A percentile compares a stretch with the other conserved stretches of the same genome.
phyloP scores from a whole-genome alignment of 108 stramenopile species.

The Asterionellopsis glacialis region DNA sequence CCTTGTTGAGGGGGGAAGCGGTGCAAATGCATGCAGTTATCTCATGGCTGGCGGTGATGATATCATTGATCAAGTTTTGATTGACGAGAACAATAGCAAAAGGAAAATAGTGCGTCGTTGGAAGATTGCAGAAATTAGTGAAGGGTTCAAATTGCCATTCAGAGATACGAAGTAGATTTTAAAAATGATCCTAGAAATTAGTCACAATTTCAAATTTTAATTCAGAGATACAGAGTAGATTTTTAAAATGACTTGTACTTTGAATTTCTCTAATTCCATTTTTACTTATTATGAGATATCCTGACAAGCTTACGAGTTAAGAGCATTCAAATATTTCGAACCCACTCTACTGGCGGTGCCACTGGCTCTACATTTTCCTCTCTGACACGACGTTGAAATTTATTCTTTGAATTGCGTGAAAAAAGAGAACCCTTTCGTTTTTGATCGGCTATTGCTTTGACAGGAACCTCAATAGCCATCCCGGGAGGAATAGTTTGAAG shows the following conservation, averaged over 20 bases:
- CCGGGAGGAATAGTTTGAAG: constrained; percentile 79
- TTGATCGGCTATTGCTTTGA: constrained; percentile 44
- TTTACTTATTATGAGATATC: no score
- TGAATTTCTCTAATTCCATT: no score
- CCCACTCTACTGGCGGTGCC: not conserved
- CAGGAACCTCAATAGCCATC: constrained; percentile 57
- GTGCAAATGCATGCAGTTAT: constrained; percentile 6
- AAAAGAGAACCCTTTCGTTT: constrained; percentile 36
- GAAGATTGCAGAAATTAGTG: not conserved
- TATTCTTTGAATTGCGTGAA: not conserved
- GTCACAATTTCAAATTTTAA: not conserved
- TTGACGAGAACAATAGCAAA: not conserved
- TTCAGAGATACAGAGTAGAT: not conserved
- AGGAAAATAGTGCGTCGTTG: not conserved
- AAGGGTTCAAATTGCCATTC: not conserved
- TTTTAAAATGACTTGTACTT: no score
- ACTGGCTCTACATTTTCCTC: not conserved
- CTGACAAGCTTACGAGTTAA: no score
- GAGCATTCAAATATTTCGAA: not conserved
- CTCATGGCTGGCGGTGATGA: not conserved
- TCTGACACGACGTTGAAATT: not conserved
- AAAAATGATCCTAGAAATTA: not conserved
- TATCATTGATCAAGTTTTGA: not conserved
- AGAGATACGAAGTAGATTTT: not conserved
- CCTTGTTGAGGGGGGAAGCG: not conserved